phyloP scores from a whole-genome alignment of 495 filamentous ascomycete genomes.

The Neurospora sp. region DNA sequence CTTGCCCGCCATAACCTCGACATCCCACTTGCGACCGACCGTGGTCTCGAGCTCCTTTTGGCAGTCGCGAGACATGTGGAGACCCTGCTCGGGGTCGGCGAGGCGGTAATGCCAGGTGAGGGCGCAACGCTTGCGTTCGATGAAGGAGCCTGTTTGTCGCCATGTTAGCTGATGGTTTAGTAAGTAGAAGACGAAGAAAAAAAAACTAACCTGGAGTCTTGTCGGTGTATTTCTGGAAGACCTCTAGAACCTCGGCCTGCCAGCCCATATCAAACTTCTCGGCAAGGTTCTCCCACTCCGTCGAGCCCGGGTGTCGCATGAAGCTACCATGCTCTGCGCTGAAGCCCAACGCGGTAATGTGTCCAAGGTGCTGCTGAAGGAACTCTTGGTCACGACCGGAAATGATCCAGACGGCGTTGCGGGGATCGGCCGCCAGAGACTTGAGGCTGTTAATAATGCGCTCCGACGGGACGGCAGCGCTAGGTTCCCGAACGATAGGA shows the following conservation, averaged over 20 bases:
- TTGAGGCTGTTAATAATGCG: constrained; percentile 69
- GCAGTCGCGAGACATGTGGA: constrained; percentile 65
- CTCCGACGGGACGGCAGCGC: constrained; percentile 76
- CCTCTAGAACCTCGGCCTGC: constrained; percentile 68
- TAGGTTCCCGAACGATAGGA: constrained; percentile 83
- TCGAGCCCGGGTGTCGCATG: constrained; percentile 61
- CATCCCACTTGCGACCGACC: constrained; percentile 66
- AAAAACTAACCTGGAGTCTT: constrained; percentile 55
- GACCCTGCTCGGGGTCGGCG: constrained; percentile 72
- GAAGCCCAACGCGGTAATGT: constrained; percentile 74
- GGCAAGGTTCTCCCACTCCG: constrained; percentile 77
- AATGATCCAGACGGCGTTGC: constrained; percentile 95
- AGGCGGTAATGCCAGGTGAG: constrained; percentile 95
- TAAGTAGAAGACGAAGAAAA: neutral
- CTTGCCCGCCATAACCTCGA: constrained; percentile 93
- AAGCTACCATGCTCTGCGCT: constrained; percentile 95
- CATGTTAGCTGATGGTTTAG: constrained; percentile 14
- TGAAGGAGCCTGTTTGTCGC: constrained; percentile 56
- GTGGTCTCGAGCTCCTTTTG: constrained; percentile 63
- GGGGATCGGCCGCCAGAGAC: constrained; percentile 63
- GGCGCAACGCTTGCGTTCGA: constrained; percentile 84
- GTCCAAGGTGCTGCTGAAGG: constrained; percentile 74
- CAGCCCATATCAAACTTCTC: constrained; percentile 79
- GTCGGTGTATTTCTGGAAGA: constrained; percentile 79
- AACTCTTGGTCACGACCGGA: constrained; percentile 87